These are phyloP conservation scores for Alternaria triticina DNA, from an alignment of 2,329 filamentous ascomycete genomes.

Conservation along the genomic window DNA sequence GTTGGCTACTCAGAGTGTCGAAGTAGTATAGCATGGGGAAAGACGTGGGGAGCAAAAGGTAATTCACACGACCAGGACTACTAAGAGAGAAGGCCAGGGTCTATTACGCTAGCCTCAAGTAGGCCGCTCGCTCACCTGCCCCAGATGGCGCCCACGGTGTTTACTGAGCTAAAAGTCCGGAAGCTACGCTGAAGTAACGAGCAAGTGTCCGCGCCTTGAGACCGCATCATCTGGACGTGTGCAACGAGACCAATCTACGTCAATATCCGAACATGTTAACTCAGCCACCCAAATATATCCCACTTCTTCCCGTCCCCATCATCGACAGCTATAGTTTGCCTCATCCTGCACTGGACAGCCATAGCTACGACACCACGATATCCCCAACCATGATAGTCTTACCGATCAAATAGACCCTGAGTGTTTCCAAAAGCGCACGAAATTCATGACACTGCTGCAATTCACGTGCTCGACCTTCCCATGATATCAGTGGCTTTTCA, in stretches of 20 bases:
- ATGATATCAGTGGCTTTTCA: background rate
- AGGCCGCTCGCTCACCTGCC: background rate
- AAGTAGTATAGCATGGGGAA: background rate
- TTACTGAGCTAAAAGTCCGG: background rate
- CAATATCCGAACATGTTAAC: background rate
- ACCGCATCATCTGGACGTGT: background rate
- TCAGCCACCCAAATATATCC: background rate
- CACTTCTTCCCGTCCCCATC: background rate
- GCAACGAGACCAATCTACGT: background rate
- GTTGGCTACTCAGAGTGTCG: background rate
- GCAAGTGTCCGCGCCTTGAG: background rate
- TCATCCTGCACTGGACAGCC: background rate
- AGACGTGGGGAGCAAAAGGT: background rate
- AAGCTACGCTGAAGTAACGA: background rate
- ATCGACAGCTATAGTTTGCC: background rate
- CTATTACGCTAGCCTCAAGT: background rate
- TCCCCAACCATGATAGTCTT: no score
- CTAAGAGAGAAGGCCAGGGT: background rate
- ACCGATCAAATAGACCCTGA: background rate
- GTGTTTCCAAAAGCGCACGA: background rate
- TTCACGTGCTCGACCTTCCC: background rate
- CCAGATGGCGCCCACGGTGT: background rate
- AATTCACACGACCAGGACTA: background rate
- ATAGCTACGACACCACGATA: no score
- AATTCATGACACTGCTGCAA: background rate